Evolutionary conservation across 495 filamentous ascomycete species (phyloP).

Genomic region (Neurospora africana): DNA sequence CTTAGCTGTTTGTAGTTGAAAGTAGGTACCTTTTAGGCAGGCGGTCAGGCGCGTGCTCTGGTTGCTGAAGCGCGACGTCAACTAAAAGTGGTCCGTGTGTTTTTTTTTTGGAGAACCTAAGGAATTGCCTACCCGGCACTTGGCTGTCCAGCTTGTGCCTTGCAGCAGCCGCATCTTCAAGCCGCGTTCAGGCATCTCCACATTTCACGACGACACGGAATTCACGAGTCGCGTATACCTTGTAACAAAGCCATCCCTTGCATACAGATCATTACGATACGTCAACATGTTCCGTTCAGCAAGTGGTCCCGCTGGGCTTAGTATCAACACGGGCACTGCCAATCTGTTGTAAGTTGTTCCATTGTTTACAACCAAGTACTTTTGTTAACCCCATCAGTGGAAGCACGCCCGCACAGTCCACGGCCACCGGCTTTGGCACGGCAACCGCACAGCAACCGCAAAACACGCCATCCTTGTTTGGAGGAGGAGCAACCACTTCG

Average conservation of each 20-base stretch:
- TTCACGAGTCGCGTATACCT: neutral
- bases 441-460: conserved; percentile 20
- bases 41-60: conserved; percentile 15
- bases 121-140: neutral
- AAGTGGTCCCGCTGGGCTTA: conserved; percentile 58
- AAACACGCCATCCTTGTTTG: conserved; percentile 12
- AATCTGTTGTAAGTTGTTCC: conserved; percentile 48
- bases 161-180: neutral
- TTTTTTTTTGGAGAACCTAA: neutral
- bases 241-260: neutral
- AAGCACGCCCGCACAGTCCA: conserved; percentile 28
- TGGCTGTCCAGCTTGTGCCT: neutral
- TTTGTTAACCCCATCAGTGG: conserved; percentile 15
- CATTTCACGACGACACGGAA: neutral
- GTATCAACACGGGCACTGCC: conserved; percentile 66
- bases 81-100: neutral
- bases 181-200: neutral
- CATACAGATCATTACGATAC: neutral
- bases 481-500: conserved; percentile 16
- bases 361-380: neutral
- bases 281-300: conserved; percentile 35
- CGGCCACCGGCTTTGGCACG: conserved; percentile 42
- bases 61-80: conserved; percentile 1
- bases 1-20: neutral
- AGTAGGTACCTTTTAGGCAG: conserved; percentile 8